Percentiles rank a stretch among this genome's conserved stretches.
Conservation (phyloP, 176 grass and related monocot genomes). For the maize (Zea mays) region DNA sequence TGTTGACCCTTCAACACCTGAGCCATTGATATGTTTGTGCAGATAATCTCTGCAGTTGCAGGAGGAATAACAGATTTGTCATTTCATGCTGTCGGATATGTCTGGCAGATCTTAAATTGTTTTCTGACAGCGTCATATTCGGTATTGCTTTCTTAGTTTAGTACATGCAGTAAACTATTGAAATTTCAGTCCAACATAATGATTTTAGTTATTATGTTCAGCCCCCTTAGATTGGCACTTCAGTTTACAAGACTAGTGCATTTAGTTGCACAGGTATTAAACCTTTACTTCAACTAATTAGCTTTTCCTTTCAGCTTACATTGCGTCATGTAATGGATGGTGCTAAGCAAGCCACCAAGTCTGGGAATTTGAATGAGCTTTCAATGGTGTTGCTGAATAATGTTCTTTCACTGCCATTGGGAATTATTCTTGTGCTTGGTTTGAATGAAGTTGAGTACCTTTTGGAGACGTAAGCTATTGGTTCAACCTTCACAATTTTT, state of each 20-base stretch:
- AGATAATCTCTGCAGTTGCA: slow-evolving; percentile 92
- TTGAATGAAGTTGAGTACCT: slow-evolving; percentile 90
- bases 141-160: slow-evolving; percentile 52
- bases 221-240: neutral
- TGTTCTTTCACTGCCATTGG: slow-evolving; percentile 78
- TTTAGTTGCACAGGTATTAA: slow-evolving; percentile 9
- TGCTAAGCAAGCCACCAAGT: slow-evolving; percentile 85
- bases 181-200: slow-evolving; percentile 15
- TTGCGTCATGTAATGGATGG: slow-evolving; percentile 89
- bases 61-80: slow-evolving; percentile 91
- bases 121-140: slow-evolving; percentile 94
- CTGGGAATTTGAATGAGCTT: slow-evolving; percentile 93
- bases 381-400: slow-evolving; percentile 98
- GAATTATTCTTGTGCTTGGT: slow-evolving; percentile 71
- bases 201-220: slow-evolving; percentile 10
- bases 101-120: slow-evolving; percentile 91
- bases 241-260: neutral
- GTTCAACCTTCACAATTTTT: slow-evolving; percentile 25
- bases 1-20: slow-evolving; percentile 5
- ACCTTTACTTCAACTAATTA: slow-evolving; percentile 35
- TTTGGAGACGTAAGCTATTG: slow-evolving; percentile 67
- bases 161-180: neutral
- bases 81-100: slow-evolving; percentile 76
- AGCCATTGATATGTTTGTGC: slow-evolving; percentile 31
- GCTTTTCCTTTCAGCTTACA: slow-evolving; percentile 66